Evolutionary conservation across 495 filamentous ascomycete species (phyloP), one percentile per base, ranked within the genome.

Genomic region (Chaetomium cochliodes): DNA sequence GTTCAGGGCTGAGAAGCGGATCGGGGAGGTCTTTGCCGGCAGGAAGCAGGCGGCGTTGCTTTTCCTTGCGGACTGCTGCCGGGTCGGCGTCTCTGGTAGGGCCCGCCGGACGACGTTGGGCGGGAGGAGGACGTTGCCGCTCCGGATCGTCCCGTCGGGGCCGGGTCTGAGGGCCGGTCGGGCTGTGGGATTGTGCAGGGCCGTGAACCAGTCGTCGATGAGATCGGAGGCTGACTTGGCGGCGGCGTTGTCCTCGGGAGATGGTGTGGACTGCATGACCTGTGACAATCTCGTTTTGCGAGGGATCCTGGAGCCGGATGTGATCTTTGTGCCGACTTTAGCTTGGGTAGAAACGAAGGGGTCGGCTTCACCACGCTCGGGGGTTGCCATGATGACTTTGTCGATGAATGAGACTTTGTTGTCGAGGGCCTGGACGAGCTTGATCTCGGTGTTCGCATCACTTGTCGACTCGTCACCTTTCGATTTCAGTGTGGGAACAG

Each of bases 401-500:
- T 30, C 28, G 3, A 49, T 39, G 52, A 16, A 57, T 12, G 51
- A 37, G 23, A 51, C 53, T 9, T 55, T 42, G 0, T 58, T 28
- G 18, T 51, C 42, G 33, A 64, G 62, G 8, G 26, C 28, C 41
- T 58, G 52, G 3, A 58, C 42, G 11, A 50, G 42, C 9, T n/a
- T 22, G 5, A 39, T 54, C 1, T 23, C 18, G 23, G 33, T 30
- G 6, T 49, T 16, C 3, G 22, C 50, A 7, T 53, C 51, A 3
- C 18, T 49, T 16, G 23, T 18, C 22, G 52, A 37, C 16, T 16
- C 25, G 1, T 39, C 60, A 2, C 49, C 26, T 4, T 50, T 60
- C 18, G 20, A 47, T 15, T 58, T 49, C n/a, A 39, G 18, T 0
- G 74, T 72, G 25, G 73, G 69, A 30, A 71, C 66, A 49, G 79